Evolutionary conservation across 148 eudicot species (phyloP), one percentile per base, ranked within the genome.

Genomic region (Amaranthus hypochondriacus): DNA sequence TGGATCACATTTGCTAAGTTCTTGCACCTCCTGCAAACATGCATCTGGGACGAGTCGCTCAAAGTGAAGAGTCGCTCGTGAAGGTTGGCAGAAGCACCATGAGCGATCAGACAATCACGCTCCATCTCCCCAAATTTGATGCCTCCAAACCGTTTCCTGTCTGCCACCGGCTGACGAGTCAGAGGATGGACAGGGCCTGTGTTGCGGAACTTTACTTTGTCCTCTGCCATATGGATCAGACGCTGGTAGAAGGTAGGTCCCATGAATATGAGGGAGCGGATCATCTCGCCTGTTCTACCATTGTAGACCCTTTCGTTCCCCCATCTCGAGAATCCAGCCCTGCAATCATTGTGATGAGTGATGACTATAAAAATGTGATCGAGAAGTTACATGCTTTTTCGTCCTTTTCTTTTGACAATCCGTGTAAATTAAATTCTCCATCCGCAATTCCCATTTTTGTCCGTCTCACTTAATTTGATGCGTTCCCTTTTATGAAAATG

Each of bases 121-220:
- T 94, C 98, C 98, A 94, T 94, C 71, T 94, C 97, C 3, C 97
- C 98, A 47, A 94, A 94, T 59, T 94, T 94, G 66, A 94, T 86
- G n/a, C 98, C 98, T 9, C 98, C 98, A 51, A 94, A 94, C 0
- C 98, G 84, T 74, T 94, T 94, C 68, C 98, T 68, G 81, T 94
- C 98, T 8, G 97, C 90, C 71, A 94, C 98, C 0, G 98, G 98
- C 77, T 94, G 98, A 55, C 97, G 80, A 51, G 98, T 94, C 57
- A 94, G 89, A 1, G 98, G 96, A 75, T 94, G 98, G 15, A 94
- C 97, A 0, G 98, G 97, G 5, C 98, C 98, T 0, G 98, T 91
- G 83, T 94, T 94, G 46, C 98, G 85, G 84, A 88, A 94, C 67
- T 94, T 94, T 68, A 94, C 98, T 73, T 94, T 94, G 87, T 94